These are phyloP conservation scores for Monosporascus sp. DNA, from an alignment of 2,329 filamentous ascomycete species.

Conservation along the genomic window DNA sequence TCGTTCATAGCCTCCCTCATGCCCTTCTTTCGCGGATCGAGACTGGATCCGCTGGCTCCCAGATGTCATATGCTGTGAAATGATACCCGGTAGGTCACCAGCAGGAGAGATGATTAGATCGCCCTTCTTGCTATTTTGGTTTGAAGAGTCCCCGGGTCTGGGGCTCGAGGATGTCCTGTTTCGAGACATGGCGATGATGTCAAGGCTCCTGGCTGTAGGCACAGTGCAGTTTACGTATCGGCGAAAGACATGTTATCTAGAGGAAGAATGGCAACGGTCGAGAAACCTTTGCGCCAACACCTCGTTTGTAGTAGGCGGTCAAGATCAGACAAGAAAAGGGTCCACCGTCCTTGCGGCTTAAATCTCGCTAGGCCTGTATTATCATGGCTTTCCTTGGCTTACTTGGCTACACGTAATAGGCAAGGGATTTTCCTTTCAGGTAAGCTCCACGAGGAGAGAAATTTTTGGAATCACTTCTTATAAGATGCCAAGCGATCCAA, in stretches of 20 bases:
- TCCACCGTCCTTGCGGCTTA: too few relatives aligned
- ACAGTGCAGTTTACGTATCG: neutral
- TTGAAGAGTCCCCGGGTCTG: neutral
- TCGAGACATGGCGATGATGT: neutral
- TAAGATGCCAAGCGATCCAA: too few relatives aligned
- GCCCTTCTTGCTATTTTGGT: neutral
- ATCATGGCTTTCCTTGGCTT: too few relatives aligned
- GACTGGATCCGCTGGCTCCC: neutral
- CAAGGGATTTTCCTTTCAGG: neutral
- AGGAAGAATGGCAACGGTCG: too few relatives aligned
- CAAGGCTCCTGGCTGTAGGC: neutral
- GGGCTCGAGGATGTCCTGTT: neutral
- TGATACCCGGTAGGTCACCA: neutral
- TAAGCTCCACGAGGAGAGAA: neutral
- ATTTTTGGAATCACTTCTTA: too few relatives aligned
- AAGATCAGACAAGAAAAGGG: too few relatives aligned
- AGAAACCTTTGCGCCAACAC: too few relatives aligned
- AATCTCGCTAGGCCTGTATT: too few relatives aligned
- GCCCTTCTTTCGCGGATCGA: neutral
- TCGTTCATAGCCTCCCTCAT: neutral
- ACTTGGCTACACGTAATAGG: too few relatives aligned
- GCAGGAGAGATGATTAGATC: neutral
- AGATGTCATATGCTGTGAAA: neutral
- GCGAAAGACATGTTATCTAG: too few relatives aligned
- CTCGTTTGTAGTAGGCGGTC: too few relatives aligned